Evolutionary conservation across 345 rosid species (phyloP).

Genomic region (Boechera retrofracta): DNA sequence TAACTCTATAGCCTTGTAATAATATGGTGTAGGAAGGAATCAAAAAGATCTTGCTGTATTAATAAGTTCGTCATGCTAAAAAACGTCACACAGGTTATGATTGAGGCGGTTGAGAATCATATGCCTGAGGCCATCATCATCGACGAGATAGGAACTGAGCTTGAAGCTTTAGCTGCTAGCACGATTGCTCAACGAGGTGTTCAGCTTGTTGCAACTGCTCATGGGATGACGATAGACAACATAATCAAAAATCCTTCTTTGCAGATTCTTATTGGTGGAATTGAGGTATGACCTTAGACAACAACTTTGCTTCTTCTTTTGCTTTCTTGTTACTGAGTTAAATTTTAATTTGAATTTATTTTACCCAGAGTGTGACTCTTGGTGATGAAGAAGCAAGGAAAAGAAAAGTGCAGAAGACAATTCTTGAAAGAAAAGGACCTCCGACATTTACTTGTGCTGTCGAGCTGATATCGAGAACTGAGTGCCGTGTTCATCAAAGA

Average conservation of each 20-base stretch:
- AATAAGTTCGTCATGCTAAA: slow-evolving; percentile 19
- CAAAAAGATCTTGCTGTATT: slow-evolving; percentile 1
- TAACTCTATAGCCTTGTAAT: not conserved
- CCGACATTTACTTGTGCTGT: slow-evolving; percentile 87
- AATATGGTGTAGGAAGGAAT: not conserved
- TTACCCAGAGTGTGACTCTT: slow-evolving; percentile 83
- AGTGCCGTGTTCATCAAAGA: slow-evolving; percentile 83
- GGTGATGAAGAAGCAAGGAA: slow-evolving; percentile 94
- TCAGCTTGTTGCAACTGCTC: slow-evolving; percentile 96
- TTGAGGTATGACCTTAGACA: slow-evolving; percentile 62
- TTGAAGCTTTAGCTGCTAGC: slow-evolving; percentile 96
- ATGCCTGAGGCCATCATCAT: slow-evolving; percentile 95
- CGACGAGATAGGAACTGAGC: slow-evolving; percentile 97
- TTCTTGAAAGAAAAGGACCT: slow-evolving; percentile 94
- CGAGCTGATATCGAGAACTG: slow-evolving; percentile 83
- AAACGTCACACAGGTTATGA: slow-evolving; percentile 72
- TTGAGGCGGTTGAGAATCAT: slow-evolving; percentile 99
- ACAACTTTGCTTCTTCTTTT: not conserved
- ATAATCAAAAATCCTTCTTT: slow-evolving; percentile 91
- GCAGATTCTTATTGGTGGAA: slow-evolving; percentile 90
- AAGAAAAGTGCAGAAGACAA: slow-evolving; percentile 94
- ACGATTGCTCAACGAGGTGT: slow-evolving; percentile 99
- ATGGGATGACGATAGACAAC: slow-evolving; percentile 92
- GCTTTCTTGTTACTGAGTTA: not conserved
- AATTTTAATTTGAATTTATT: slow-evolving; percentile 18